Evolutionary conservation across 345 rosid genomes (phyloP), one percentile per base, ranked within the genome.

Genomic region (Moricandia arvensis): DNA sequence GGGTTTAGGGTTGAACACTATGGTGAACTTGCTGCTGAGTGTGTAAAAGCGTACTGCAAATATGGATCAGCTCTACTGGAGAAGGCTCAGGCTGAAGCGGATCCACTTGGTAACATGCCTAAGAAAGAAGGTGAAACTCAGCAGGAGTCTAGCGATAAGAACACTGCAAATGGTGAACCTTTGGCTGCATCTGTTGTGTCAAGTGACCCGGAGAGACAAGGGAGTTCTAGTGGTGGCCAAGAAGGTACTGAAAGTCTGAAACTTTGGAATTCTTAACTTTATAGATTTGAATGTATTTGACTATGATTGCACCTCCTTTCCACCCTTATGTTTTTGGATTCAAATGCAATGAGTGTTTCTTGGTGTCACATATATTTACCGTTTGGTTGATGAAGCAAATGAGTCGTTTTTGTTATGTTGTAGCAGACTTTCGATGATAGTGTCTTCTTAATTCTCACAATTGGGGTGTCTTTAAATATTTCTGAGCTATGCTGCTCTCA

Each of bases 21-120:
- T 79, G 99, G 89, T 69, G 99, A 93, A 64, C 96, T 90, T 41
- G 87, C 88, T 30, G 49, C 65, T 29, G 97, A 88, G 76, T 93
- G 98, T 37, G 49, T 87, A 13, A 83, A 81, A 26, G 86, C 97
- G 0, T 93, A 90, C 81, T 91, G 88, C 78, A 87, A 83, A 29
- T 95, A 90, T 77, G 99, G 98, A 55, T 85, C 86, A 65, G 90
- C 96, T 1, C 81, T 95, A 10, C 73, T 93, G 66, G 89, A 84
- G 66, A 93, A 93, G 83, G 98, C 96, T 73, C 97, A 90, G 58
- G 97, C 92, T 74, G 97, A 93, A 85, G 83, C 94, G 63, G 99
- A 89, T 86, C 97, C 97, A 15, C 71, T 91, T 79, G 99, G 80
- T 66, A 57, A 83, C 74, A 79, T 93, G 68, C 89, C 98, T 0